phyloP scores from a whole-genome alignment of 139 green algal genomes.

The Raphidocelis subcapitata region DNA sequence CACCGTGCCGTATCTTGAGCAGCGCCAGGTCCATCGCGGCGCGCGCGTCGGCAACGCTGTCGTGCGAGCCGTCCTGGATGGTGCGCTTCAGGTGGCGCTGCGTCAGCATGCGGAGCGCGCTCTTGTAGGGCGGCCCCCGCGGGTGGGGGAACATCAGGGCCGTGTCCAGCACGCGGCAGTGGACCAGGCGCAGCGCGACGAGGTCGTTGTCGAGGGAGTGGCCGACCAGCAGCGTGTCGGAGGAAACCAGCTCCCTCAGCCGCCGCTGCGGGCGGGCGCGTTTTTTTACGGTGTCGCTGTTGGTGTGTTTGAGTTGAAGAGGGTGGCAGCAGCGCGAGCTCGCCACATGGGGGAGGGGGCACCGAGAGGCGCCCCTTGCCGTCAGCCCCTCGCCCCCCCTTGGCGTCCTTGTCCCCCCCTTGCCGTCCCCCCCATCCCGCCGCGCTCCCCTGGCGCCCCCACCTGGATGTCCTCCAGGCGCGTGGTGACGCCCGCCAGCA shows the following conservation, averaged over 20 bases:
- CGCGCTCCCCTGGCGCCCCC: too few species aligned
- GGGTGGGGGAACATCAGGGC: constrained; percentile 79
- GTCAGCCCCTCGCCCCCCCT: too few species aligned
- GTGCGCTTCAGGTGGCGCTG: constrained; percentile 55
- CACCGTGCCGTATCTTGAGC: constrained; percentile 82
- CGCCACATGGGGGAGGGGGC: background rate
- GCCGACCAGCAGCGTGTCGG: constrained; percentile 82
- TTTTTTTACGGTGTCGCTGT: too few species aligned
- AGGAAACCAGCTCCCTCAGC: constrained; percentile 41
- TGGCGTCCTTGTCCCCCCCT: too few species aligned
- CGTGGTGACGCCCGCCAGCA: constrained; percentile 65
- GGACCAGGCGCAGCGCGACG: constrained; percentile 44
- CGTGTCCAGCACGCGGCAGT: constrained; percentile 74
- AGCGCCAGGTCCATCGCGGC: constrained; percentile 83
- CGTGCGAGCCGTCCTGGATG: constrained; percentile 78
- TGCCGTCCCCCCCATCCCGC: too few species aligned
- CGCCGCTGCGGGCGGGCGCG: constrained; percentile 22
- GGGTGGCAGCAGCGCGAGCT: too few species aligned
- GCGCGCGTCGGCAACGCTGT: constrained; percentile 75
- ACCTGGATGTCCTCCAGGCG: constrained; percentile 67
- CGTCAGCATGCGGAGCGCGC: constrained; percentile 48
- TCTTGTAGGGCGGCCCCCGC: constrained; percentile 70
- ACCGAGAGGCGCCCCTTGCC: too few species aligned
- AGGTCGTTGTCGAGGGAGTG: constrained; percentile 95
- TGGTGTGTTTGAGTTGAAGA: too few species aligned